Evolutionary conservation across 352 stramenopile species (phyloP).

Genomic region (Phytophthora agathidicida): DNA sequence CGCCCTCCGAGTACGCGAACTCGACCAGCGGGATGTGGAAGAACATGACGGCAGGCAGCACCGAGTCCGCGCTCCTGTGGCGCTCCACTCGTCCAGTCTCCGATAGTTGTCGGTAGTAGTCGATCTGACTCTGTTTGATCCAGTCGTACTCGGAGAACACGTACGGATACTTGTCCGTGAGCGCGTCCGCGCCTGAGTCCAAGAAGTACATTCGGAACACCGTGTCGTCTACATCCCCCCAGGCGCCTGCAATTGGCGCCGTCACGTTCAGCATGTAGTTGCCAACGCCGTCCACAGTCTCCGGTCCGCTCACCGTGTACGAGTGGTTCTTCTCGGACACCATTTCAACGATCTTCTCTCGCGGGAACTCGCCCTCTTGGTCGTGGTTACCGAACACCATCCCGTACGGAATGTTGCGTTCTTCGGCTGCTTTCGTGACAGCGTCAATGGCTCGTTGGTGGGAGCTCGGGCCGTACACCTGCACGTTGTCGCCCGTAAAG

Average conservation of each 20-base stretch:
- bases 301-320: conserved; percentile 48
- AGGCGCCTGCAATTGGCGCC: conserved; percentile 34
- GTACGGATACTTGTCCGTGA: conserved; percentile 39
- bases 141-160: conserved; percentile 51
- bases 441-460: conserved; percentile 46
- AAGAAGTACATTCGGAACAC: conserved; percentile 76
- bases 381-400: conserved; percentile 75
- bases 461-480: conserved; percentile 31
- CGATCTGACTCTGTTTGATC: conserved; percentile 59
- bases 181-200: conserved; percentile 43
- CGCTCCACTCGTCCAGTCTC: conserved; percentile 20
- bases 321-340: conserved; percentile 43
- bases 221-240: conserved; percentile 27
- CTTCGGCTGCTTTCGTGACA: conserved; percentile 38
- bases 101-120: conserved; percentile 47
- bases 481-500: conserved; percentile 64
- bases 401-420: conserved; percentile 52
- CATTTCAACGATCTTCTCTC: conserved; percentile 43
- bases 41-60: conserved; percentile 62
- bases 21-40: conserved; percentile 70
- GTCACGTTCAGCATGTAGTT: conserved; percentile 65
- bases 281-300: conserved; percentile 41
- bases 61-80: conserved; percentile 21
- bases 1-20: conserved; percentile 33
- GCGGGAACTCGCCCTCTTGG: conserved; percentile 44